A percentile compares a stretch with the other conserved stretches of the same genome.
Evolutionary conservation across 306 rosid genomes (phyloP).

Genomic region (Sicyos edulis): DNA sequence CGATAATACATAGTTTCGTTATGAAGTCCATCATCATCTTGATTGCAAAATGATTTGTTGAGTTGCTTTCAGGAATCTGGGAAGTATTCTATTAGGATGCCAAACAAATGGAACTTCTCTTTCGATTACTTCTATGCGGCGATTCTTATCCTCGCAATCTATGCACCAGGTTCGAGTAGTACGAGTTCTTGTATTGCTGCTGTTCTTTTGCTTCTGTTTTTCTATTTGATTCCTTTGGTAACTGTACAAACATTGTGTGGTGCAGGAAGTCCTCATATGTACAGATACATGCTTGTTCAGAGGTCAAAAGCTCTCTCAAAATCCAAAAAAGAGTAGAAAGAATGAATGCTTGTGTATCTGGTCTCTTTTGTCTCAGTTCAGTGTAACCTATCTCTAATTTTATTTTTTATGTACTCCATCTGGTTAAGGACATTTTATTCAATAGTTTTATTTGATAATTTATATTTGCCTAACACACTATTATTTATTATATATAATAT

Average conservation of each 20-base stretch:
- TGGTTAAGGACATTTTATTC: background rate
- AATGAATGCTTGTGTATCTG: background rate
- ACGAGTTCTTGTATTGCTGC: constrained; percentile 22
- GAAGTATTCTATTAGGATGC: constrained; percentile 67
- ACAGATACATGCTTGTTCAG: constrained; percentile 62
- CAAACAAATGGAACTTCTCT: constrained; percentile 79
- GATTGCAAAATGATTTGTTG: constrained; percentile 11
- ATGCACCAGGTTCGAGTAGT: constrained; percentile 55
- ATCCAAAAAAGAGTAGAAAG: constrained; percentile 47
- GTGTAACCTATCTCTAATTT: constrained; percentile 7
- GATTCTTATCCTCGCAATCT: constrained; percentile 39
- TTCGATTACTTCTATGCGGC: constrained; percentile 57
- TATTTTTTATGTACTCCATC: background rate
- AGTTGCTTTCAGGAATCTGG: constrained; percentile 49
- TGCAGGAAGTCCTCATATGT: constrained; percentile 81
- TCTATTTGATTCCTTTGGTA: constrained; percentile 17
- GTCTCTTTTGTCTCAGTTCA: background rate
- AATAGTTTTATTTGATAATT: background rate
- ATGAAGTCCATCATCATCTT: background rate
- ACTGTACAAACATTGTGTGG: constrained; percentile 18
- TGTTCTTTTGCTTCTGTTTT: background rate
- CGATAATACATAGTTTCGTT: background rate
- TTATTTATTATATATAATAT: too few relatives aligned
- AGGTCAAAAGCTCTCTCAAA: constrained; percentile 68
- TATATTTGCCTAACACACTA: too few relatives aligned